Evolutionary conservation across 2,329 filamentous ascomycete genomes (phyloP), one percentile per base, ranked within the genome.

Genomic region (Neonectria hederae): DNA sequence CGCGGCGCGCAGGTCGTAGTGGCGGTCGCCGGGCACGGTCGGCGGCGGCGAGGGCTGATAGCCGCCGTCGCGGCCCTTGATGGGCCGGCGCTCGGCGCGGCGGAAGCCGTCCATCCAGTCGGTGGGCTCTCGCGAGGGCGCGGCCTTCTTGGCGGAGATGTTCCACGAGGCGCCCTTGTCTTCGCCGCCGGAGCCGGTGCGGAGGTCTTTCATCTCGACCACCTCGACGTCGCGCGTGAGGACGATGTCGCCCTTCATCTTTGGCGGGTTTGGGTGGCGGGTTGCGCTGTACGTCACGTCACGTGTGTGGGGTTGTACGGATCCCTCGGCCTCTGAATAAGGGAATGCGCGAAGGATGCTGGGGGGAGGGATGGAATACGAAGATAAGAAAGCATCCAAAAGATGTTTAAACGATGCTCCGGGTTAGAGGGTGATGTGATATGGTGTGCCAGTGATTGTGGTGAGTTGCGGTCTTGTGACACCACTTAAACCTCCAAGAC

Each of bases 1-100:
- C 51, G 87, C 88, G 69, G 81, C 79, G 21, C 82, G 82, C 53
- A 89, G 66, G 70, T 89, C 86, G 68, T 84, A 89, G 68, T 84
- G 85, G 26, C 86, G 82, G 4, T 79, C 72, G n/a, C 78, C 79
- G 1, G 62, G 58, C 7, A 58, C 30, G 22, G 60, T 59, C 14
- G 72, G 69, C 19, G 56, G 55, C n/a, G 68, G 59, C 2, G 35
- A 62, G 1, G 64, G 62, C 13, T 63, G 59, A 56, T 74, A 74
- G 0, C 69, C 72, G 9, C 45, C 64, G 40, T 72, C 67, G 30
- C 72, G 70, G 10, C 64, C 70, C 63, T 67, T 73, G 21, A 71
- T 11, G 9, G 63, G 59, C 14, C 60, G 61, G 26, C 56, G 46
- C 53, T 66, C 64, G 26, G 64, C 64, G 22, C 64, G 60, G 40